These are phyloP conservation scores for Botrytis paeoniae DNA, from an alignment of 2,329 filamentous ascomycete genomes.

Conservation along the genomic window DNA sequence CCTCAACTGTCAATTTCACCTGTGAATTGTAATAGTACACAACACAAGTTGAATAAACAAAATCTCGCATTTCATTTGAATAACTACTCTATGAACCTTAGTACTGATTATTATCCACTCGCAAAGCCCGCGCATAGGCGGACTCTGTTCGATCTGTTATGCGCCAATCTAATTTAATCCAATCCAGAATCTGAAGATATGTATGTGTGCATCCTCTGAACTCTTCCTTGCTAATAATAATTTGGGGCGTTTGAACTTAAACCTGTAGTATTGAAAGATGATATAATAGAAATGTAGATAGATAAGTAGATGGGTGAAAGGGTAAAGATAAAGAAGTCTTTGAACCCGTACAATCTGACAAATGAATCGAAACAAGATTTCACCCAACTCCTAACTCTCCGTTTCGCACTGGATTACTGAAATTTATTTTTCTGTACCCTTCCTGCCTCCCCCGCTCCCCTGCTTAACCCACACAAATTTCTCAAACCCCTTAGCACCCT, in stretches of 20 bases:
- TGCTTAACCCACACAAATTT: not conserved
- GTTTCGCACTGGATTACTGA: not conserved
- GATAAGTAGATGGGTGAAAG: too few species aligned
- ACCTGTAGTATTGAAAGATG: too few species aligned
- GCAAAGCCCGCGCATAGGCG: not conserved
- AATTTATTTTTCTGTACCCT: too few species aligned
- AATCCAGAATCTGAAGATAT: not conserved
- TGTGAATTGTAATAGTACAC: not conserved
- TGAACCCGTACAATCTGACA: not conserved
- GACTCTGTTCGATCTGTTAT: not conserved
- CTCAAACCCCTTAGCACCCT: not conserved
- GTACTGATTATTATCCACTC: not conserved
- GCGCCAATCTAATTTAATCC: not conserved
- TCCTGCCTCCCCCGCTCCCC: too few species aligned
- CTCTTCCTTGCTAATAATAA: not conserved
- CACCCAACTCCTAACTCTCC: not conserved
- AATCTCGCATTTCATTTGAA: not conserved
- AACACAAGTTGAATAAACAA: not conserved
- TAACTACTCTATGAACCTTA: too few species aligned
- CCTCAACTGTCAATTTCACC: rapidly evolving
- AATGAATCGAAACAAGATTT: not conserved
- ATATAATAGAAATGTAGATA: too few species aligned
- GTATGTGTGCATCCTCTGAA: not conserved
- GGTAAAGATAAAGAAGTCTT: not conserved
- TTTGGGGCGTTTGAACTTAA: too few species aligned